Percentiles rank a stretch among this genome's conserved stretches.
Conservation (phyloP, 257 asterid genomes). For the Penstemon davidsonii region DNA sequence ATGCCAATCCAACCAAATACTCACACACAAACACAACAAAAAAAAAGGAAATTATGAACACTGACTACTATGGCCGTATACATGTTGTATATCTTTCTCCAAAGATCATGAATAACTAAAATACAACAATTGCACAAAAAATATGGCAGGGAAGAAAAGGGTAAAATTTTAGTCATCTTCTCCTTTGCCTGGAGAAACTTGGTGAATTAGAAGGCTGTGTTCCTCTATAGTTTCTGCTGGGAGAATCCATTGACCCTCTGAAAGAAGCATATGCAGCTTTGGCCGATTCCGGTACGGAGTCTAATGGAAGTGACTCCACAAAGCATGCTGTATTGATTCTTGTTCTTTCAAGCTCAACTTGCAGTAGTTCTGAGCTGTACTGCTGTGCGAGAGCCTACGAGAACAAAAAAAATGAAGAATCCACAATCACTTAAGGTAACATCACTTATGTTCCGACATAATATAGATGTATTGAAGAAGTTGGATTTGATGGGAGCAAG, state of each 20-base stretch:
- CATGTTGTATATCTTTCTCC: slow-evolving; percentile 7
- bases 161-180: slow-evolving; percentile 46
- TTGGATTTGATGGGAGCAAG: not conserved
- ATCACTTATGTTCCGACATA: not conserved
- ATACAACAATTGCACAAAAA: slow-evolving; percentile 50
- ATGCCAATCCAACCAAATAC: slow-evolving; percentile 9
- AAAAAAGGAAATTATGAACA: slow-evolving; percentile 20
- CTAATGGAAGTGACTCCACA: slow-evolving; percentile 77
- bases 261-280: slow-evolving; percentile 98
- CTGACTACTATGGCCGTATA: slow-evolving; percentile 14
- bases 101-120: slow-evolving; percentile 29
- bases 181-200: slow-evolving; percentile 83
- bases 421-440: not conserved
- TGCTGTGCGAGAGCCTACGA: slow-evolving; percentile 93
- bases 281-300: slow-evolving; percentile 89
- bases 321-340: slow-evolving; percentile 94
- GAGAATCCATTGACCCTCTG: slow-evolving; percentile 71
- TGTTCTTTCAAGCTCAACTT: slow-evolving; percentile 88
- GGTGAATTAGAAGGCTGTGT: slow-evolving; percentile 58
- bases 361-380: slow-evolving; percentile 82
- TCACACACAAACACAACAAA: not conserved
- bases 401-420: slow-evolving; percentile 7
- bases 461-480: not conserved
- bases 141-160: not conserved
- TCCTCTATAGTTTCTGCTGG: slow-evolving; percentile 62